Evolutionary conservation across 1,284 basidiomycete species (phyloP).

Genomic region (Boletus holoroseus): DNA sequence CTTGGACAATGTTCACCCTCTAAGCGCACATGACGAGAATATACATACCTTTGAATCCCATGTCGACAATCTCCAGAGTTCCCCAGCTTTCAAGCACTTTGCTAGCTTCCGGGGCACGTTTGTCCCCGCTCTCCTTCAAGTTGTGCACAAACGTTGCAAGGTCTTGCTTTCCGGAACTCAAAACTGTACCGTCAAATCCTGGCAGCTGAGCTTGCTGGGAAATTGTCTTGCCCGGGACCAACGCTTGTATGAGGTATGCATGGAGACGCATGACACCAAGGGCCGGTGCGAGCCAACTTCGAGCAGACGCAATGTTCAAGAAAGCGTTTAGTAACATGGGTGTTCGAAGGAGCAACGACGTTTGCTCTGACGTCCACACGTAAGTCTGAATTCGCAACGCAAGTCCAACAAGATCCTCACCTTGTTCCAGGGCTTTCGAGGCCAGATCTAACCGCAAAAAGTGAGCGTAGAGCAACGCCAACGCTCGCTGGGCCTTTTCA

Average conservation of each 20-base stretch:
- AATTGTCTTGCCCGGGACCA: constrained; percentile 57
- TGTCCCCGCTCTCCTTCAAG: constrained; percentile 19
- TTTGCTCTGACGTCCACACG: constrained; percentile 50
- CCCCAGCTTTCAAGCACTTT: constrained; percentile 75
- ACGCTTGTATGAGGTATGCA: constrained; percentile 80
- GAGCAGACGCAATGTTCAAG: constrained; percentile 77
- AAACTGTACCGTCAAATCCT: constrained; percentile 51
- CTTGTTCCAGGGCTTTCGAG: constrained; percentile 53
- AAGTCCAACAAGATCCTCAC: constrained; percentile 38
- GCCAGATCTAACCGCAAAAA: constrained; percentile 69
- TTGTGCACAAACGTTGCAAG: constrained; percentile 20
- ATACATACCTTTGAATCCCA: constrained; percentile 77
- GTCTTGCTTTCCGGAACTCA: constrained; percentile 23
- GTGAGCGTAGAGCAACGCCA: constrained; percentile 83
- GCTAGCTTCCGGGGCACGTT: constrained; percentile 46
- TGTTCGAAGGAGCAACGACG: constrained; percentile 59
- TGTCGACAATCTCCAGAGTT: constrained; percentile 76
- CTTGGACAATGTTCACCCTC: constrained; percentile 37
- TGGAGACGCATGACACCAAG: constrained; percentile 79
- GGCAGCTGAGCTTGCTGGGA: constrained; percentile 63
- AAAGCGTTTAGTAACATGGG: constrained; percentile 79
- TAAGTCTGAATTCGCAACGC: constrained; percentile 10
- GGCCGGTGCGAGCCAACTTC: constrained; percentile 88
- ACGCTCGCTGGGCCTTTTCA: constrained; percentile 43
- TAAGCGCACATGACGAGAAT: not conserved